phyloP scores from a whole-genome alignment of 768 basidiomycete genomes.

The Albatrellus ellisii region DNA sequence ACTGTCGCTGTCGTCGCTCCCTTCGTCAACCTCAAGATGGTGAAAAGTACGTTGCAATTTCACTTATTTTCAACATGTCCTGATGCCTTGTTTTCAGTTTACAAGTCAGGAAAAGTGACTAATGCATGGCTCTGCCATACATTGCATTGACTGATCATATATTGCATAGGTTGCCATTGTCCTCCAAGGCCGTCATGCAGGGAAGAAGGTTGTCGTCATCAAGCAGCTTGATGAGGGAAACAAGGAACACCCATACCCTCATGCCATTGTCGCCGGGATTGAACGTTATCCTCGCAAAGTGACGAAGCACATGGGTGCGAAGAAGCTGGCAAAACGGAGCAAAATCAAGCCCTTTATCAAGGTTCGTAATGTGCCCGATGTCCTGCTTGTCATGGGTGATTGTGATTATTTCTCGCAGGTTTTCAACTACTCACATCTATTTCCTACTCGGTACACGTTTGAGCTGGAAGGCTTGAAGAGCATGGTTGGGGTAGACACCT shows the following conservation, averaged over 20 bases:
- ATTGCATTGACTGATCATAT: neutral
- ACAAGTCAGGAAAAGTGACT: constrained; percentile 86
- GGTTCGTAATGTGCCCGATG: constrained; percentile 32
- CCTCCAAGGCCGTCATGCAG: constrained; percentile 97
- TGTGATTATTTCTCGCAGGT: too few relatives aligned
- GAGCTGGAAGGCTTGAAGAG: constrained; percentile 95
- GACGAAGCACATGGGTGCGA: constrained; percentile 93
- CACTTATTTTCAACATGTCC: neutral
- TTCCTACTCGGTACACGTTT: constrained; percentile 97
- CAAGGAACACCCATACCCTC: constrained; percentile 92
- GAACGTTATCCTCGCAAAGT: constrained; percentile 98
- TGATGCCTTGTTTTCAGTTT: constrained; percentile 37
- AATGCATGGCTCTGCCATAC: neutral
- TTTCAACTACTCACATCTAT: constrained; percentile 97
- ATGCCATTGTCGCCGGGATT: constrained; percentile 96
- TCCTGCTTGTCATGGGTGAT: neutral
- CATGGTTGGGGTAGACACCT: constrained; percentile 70
- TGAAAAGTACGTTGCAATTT: constrained; percentile 16
- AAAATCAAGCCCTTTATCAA: constrained; percentile 99
- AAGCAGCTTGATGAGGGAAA: constrained; percentile 96
- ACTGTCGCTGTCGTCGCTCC: constrained; percentile 7
- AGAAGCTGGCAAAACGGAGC: constrained; percentile 83
- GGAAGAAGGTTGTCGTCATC: constrained; percentile 98
- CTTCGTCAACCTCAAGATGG: constrained; percentile 16
- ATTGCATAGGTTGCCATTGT: constrained; percentile 77